Evolutionary conservation across 1,284 basidiomycete species (phyloP).

Genomic region (Trichosporon asahii): DNA sequence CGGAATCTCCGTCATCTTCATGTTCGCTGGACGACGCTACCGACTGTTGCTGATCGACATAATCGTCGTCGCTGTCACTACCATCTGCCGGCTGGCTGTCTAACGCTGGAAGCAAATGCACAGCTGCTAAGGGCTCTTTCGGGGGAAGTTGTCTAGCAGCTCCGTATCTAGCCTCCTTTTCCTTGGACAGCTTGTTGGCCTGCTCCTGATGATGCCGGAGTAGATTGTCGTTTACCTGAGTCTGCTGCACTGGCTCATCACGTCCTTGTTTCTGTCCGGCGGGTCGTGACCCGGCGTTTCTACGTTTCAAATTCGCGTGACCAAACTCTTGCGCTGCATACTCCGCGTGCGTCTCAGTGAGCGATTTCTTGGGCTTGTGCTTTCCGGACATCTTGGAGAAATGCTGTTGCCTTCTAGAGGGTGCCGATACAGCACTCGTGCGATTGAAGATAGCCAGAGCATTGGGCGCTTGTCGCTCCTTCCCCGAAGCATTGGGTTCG

Average conservation of each 20-base stretch:
- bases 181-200: constrained; percentile 12
- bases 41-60: constrained; percentile 18
- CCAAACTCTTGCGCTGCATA: constrained; percentile 33
- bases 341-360: constrained; percentile 37
- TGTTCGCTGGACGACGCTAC: constrained; percentile 1
- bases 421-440: constrained; percentile 11
- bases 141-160: constrained; percentile 26
- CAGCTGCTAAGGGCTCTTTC: constrained; percentile 19
- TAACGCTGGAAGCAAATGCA: not conserved
- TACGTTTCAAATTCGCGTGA: constrained; percentile 28
- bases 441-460: constrained; percentile 30
- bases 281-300: constrained; percentile 33
- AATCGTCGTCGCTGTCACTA: constrained; percentile 29
- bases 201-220: constrained; percentile 25
- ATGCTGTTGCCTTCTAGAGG: constrained; percentile 26
- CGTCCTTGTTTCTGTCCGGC: constrained; percentile 36
- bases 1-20: constrained; percentile 21
- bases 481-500: not conserved
- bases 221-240: constrained; percentile 21
- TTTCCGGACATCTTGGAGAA: constrained; percentile 29
- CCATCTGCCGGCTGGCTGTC: constrained; percentile 7
- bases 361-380: constrained; percentile 15
- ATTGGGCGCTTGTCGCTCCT: constrained; percentile 12
- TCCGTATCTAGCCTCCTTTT: constrained; percentile 36
- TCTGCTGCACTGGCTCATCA: constrained; percentile 24